These are phyloP conservation scores for Podaxis sp. DNA, from an alignment of 768 basidiomycete genomes.

Conservation along the genomic window DNA sequence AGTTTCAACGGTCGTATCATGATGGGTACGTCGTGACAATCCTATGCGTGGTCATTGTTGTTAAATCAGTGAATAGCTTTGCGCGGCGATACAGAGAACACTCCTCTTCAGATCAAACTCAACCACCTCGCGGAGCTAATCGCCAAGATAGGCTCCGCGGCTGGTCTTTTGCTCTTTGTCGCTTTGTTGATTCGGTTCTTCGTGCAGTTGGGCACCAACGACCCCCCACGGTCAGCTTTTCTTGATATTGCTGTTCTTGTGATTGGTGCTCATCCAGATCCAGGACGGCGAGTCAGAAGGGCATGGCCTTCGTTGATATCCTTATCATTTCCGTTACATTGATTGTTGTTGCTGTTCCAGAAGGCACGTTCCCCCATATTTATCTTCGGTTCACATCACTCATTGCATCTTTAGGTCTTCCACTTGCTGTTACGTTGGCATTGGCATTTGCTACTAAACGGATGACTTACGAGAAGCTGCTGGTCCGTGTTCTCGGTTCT, in stretches of 20 bases:
- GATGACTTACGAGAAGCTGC: slow-evolving; percentile 94
- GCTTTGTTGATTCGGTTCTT: slow-evolving; percentile 95
- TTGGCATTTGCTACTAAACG: slow-evolving; percentile 96
- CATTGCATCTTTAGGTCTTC: slow-evolving; percentile 58
- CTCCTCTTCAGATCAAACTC: slow-evolving; percentile 91
- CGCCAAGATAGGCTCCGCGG: slow-evolving; percentile 83
- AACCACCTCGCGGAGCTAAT: slow-evolving; percentile 94
- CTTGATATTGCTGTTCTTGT: not conserved
- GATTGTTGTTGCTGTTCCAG: slow-evolving; percentile 48
- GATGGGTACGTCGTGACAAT: slow-evolving; percentile 69
- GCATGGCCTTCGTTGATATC: slow-evolving; percentile 88
- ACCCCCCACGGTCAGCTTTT: slow-evolving; percentile 53
- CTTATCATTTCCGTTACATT: slow-evolving; percentile 93
- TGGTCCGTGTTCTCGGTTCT: slow-evolving; percentile 93
- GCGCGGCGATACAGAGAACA: slow-evolving; percentile 82
- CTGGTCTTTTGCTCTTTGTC: slow-evolving; percentile 78
- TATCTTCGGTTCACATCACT: slow-evolving; percentile 9
- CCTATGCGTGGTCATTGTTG: slow-evolving; percentile 2
- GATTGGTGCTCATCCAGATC: not conserved
- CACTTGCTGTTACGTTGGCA: slow-evolving; percentile 94
- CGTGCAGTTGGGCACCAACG: slow-evolving; percentile 70
- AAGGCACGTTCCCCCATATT: slow-evolving; percentile 30
- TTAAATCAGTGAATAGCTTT: slow-evolving; percentile 53
- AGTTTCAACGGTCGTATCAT: slow-evolving; percentile 97
- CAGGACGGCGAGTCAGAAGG: slow-evolving; percentile 78